A percentile compares a stretch with the other conserved stretches of the same genome.
Evolutionary conservation across 177 flowering plant genomes (phyloP).

Genomic region (Telopea speciosissima): DNA sequence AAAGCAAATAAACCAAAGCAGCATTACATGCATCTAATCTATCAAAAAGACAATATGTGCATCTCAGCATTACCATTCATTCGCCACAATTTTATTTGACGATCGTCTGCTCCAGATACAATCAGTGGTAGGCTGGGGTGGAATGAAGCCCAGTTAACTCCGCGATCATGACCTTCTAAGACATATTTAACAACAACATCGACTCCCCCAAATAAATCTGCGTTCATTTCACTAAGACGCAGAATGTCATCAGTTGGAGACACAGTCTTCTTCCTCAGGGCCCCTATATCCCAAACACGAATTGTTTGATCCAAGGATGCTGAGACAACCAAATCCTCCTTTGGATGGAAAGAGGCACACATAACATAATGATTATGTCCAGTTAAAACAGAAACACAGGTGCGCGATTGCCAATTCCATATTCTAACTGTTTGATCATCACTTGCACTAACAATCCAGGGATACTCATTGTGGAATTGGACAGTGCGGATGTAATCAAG

Average conservation of each 20-base stretch:
- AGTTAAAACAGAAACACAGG: conserved; percentile 80
- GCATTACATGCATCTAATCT: too few species aligned
- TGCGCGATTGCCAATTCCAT: conserved; percentile 97
- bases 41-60: not conserved
- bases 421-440: conserved; percentile 93
- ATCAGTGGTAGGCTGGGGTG: conserved; percentile 84
- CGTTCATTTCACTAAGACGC: conserved; percentile 76
- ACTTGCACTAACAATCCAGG: conserved; percentile 97
- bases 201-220: conserved; percentile 92
- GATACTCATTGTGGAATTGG: conserved; percentile 83
- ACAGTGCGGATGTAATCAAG: conserved; percentile 95
- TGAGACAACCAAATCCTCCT: conserved; percentile 84
- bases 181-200: conserved; percentile 96
- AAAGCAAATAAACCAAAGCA: not conserved
- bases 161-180: conserved; percentile 93
- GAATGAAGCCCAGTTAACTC: conserved; percentile 96
- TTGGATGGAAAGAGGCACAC: conserved; percentile 95
- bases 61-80: conserved; percentile 62
- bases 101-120: conserved; percentile 95
- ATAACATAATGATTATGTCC: conserved; percentile 97
- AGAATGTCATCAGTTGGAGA: conserved; percentile 83
- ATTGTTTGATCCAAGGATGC: conserved; percentile 93
- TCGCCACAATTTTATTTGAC: conserved; percentile 90
- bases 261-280: conserved; percentile 69
- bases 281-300: conserved; percentile 91